Base-by-base conservation (phyloP, 208 protist genomes). In the Novymonas esmeraldas region DNA sequence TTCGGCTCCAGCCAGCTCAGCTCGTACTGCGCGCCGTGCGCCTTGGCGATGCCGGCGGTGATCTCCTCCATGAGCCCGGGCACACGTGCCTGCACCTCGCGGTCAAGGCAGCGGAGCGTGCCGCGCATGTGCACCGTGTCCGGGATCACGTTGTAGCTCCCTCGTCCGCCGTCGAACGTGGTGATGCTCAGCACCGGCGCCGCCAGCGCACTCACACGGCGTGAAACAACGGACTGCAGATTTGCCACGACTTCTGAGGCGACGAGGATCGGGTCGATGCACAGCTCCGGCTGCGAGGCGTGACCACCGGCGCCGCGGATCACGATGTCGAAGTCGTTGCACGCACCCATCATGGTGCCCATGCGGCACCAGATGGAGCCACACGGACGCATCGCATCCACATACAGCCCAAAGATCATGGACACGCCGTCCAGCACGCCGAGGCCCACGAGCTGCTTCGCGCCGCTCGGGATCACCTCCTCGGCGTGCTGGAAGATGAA, bases 401-500 rank as follows among this genome's bases (percentile, higher is more conserved):
- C 81, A 70, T 82, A 72, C 36, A 85, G 51, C 0, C 76, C 87
- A 54, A 93, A 93, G 34, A 87, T 80, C 72, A 84, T 86, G n/a
- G 70, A 75, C 11, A 93, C 84, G 31, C 84, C 84, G 2, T 93
- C 70, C 46, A 88, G 50, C 26, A 76, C 78, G 41, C 84, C 82
- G 2, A 75, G 65, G 26, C 76, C 48, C 31, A 90, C 76, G 48
- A 93, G 38, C 54, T 90, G 61, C 68, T 78, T 80, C 39, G 83
- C 83, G 29, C 87, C 87, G 64, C 87, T 81, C 28, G 83, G 81
- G 54, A 65, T 70, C 34, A 87, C 73, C 69, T 93, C 87, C 71
- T 93, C 87, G 2, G 87, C 87, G 69, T 85, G 87, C 73, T 93
- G 87, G 64, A 93, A 93, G 38, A 93, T 77, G 62, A 93, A 93